Evolutionary conservation across 768 basidiomycete genomes (phyloP).

Genomic region (Gloeostereum incarnatum): DNA sequence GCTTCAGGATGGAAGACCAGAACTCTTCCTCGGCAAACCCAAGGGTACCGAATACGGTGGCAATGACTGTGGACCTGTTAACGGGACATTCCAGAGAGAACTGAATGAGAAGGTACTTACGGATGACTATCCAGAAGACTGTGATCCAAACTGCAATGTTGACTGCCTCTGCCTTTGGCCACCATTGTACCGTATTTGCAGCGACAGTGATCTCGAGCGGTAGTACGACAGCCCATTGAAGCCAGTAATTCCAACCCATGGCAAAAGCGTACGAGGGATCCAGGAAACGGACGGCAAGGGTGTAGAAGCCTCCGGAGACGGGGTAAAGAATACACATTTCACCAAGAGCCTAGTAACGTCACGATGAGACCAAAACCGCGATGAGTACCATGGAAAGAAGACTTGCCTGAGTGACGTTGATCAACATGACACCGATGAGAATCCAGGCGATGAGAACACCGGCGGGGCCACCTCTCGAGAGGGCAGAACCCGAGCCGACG

Average conservation of each 20-base stretch:
- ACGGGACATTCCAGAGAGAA: background rate
- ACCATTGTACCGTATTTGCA: slow-evolving; percentile 33
- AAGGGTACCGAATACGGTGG: slow-evolving; percentile 32
- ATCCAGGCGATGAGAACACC: slow-evolving; percentile 35
- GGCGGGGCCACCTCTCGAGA: slow-evolving; percentile 30
- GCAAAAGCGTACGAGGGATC: slow-evolving; percentile 39
- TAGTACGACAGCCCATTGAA: slow-evolving; percentile 36
- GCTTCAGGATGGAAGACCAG: slow-evolving; percentile 41
- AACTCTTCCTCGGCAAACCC: slow-evolving; percentile 41
- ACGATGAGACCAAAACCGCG: background rate
- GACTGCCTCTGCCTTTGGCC: slow-evolving; percentile 28
- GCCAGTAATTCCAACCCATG: slow-evolving; percentile 42
- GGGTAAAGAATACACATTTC: slow-evolving; percentile 42
- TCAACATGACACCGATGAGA: slow-evolving; percentile 36
- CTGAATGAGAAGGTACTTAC: slow-evolving; percentile 16
- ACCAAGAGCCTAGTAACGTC: slow-evolving; percentile 27
- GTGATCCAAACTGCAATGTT: slow-evolving; percentile 36
- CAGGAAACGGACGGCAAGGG: slow-evolving; percentile 33
- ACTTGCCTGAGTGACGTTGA: slow-evolving; percentile 35
- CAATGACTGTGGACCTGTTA: slow-evolving; percentile 18
- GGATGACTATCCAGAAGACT: slow-evolving; percentile 30
- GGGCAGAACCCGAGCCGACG: slow-evolving; percentile 33
- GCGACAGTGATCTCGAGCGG: slow-evolving; percentile 38
- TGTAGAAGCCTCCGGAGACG: slow-evolving; percentile 41
- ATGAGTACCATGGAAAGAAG: background rate